Evolutionary conservation across 257 asterid genomes (phyloP), one percentile per base, ranked within the genome.

Genomic region (Forsythia suspensa): DNA sequence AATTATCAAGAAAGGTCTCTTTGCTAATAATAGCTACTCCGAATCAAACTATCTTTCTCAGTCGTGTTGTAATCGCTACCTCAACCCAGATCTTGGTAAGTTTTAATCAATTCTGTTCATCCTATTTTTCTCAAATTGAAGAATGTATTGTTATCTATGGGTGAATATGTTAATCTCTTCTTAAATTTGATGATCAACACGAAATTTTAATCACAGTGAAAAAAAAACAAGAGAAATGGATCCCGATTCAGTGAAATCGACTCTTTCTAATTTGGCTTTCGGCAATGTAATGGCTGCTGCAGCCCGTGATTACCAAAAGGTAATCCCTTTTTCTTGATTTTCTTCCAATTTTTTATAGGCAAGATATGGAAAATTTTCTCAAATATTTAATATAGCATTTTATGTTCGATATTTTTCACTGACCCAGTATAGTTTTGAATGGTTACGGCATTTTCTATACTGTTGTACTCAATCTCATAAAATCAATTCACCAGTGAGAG

Each of bases 211-310:
- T 57, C 4, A 5, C 66, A 63, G 78, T 51, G 79, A 74, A 73
- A 43, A 57, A 24, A 24, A 24, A 24, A 24, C 24, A 24, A 24
- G 79, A 43, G 24, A 72, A 39, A 55, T 95, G 99, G 99, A 95
- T 75, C 97, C 99, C 13, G 55, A 95, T 86, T 55, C 97, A 15
- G 97, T 93, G 76, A 95, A 95, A 91, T 93, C 97, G 55, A 95
- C 97, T 38, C 96, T 95, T 70, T 78, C 91, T 39, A 92, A 86
- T 85, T 82, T 95, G 89, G 97, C 96, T 51, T 95, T 87, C 80
- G 98, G 99, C 79, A 95, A 95, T 90, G 99, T 93, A 8, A 70
- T 95, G 90, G 99, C 98, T 46, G 98, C 99, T 36, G 99, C 99
- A n/a, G 99, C 98, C 77, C 97, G 98, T 74, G 98, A 95, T 91